These are phyloP conservation scores for Trametes pubescens DNA, from an alignment of 1,284 basidiomycete species.

Conservation along the genomic window DNA sequence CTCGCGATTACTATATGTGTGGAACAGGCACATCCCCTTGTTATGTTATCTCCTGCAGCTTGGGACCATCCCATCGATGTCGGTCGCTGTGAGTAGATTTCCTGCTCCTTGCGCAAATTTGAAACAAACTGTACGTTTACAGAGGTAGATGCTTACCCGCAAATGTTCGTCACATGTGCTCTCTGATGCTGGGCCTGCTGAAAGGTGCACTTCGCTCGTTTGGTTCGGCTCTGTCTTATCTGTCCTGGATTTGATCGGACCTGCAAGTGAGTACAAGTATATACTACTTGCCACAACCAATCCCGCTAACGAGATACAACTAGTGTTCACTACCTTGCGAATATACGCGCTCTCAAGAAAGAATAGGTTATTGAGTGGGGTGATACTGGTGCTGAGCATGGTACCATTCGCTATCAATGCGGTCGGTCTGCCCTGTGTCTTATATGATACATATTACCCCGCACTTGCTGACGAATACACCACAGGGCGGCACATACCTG, in stretches of 20 bases:
- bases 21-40: not conserved
- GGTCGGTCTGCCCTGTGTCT: not conserved
- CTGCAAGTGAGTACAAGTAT: not conserved
- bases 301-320: not conserved
- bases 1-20: not conserved
- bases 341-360: not conserved
- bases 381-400: not conserved
- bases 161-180: too few species aligned
- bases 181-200: too few species aligned
- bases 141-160: too few species aligned
- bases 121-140: not conserved
- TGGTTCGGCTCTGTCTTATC: too few species aligned
- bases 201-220: too few species aligned
- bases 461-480: not conserved
- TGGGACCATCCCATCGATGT: not conserved
- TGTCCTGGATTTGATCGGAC: too few species aligned
- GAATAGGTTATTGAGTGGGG: not conserved
- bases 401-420: not conserved
- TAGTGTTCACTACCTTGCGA: not conserved
- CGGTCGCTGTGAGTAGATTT: not conserved
- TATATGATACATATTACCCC: not conserved
- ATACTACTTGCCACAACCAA: not conserved
- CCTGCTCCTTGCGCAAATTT: not conserved
- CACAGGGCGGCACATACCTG: too few species aligned
- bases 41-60: not conserved